Base-by-base conservation (phyloP, 257 asterid genomes). In the Rubia yunnanensis region DNA sequence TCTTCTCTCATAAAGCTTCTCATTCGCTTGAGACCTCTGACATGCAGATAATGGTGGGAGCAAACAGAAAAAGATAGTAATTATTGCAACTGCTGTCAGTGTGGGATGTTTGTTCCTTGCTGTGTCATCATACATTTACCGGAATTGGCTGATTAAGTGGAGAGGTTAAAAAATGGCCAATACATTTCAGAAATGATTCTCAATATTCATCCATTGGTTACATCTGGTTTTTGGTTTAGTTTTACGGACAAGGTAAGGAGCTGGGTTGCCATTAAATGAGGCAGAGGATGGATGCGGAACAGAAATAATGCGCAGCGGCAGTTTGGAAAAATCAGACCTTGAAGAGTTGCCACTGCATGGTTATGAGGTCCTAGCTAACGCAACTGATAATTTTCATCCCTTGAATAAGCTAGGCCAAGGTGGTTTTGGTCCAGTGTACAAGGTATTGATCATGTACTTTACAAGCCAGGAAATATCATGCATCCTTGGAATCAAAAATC, bases 91-190 rank as follows among this genome's bases (percentile, higher is more conserved):
- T 13, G 0, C 20, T 58, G 23, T 84, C 6, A 63, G 68, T 2
- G 76, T 72, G 31, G 81, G 71, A 57, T 59, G 65, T 15, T 23
- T 75, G 23, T 15, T 70, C 17, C 14, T 76, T 17, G 64, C 64
- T 26, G 31, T 69, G 9, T 57, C 68, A 49, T 24, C 66, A 5
- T 88, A 34, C 60, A 36, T 82, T 54, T 57, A 64, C 61, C 72
- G 82, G 85, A 81, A 54, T 61, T 75, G 73, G 76, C 64, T 69
- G 65, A 61, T 63, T 34, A 77, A 75, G 65, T 70, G 6, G 15
- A 77, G 74, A 79, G 89, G 94, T 88, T 78, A 66, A 28, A 5
- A 13, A 14, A 41, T 41, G n/a, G n/a, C 50, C 50, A 7, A 18
- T 41, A 41, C n/a, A 41, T 13, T 41, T 15, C 50, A 41, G 0